Evolutionary conservation across 257 asterid species (phyloP).

Genomic region (Nemophila menziesii): DNA sequence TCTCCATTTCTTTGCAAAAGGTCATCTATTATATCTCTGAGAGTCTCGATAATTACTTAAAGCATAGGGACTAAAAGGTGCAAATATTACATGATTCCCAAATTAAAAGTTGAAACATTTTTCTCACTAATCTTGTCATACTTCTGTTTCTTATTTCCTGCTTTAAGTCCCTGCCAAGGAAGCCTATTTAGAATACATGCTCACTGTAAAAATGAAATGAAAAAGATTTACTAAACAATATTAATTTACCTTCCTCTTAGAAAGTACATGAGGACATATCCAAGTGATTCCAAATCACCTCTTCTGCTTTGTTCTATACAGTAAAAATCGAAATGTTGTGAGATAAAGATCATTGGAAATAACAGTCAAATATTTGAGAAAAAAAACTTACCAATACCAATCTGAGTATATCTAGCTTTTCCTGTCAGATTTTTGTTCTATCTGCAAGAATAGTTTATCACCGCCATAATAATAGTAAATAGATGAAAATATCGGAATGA

Average conservation of each 20-base stretch:
- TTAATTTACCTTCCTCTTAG: conserved; percentile 64
- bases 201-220: not conserved
- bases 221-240: not conserved
- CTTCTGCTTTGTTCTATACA: conserved; percentile 90
- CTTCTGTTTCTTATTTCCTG: conserved; percentile 91
- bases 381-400: conserved; percentile 68
- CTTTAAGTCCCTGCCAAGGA: conserved; percentile 97
- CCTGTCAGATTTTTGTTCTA: conserved; percentile 97
- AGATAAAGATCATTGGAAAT: not conserved
- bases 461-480: too few species aligned
- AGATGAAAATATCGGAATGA: too few species aligned
- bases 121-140: conserved; percentile 92
- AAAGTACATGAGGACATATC: conserved; percentile 88
- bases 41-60: too few species aligned
- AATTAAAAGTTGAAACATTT: conserved; percentile 88
- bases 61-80: too few species aligned
- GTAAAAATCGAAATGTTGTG: not conserved
- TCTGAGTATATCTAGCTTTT: conserved; percentile 95
- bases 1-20: too few species aligned
- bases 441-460: too few species aligned
- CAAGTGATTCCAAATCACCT: conserved; percentile 98
- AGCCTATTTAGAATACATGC: conserved; percentile 42
- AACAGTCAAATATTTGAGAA: conserved; percentile 6
- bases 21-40: too few species aligned
- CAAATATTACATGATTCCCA: too few species aligned